These are phyloP conservation scores for Melampsora occidentalis DNA, from an alignment of 1,284 basidiomycete genomes.

Conservation along the genomic window DNA sequence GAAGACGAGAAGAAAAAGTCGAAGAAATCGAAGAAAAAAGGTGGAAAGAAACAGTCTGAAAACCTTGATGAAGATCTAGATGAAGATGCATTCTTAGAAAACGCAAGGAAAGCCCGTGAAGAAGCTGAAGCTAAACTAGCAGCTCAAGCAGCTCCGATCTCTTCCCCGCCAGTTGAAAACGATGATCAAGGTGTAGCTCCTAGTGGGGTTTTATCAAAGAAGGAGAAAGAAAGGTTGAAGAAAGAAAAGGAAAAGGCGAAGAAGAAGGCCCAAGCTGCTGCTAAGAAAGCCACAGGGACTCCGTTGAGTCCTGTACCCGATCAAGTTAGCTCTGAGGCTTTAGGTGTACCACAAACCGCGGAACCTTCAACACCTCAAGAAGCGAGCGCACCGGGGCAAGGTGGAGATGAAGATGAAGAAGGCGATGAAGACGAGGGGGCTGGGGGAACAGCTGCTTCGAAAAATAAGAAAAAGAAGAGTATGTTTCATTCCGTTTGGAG, in stretches of 20 bases:
- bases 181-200: constrained; percentile 53
- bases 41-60: neutral
- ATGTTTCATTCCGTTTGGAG: constrained; percentile 33
- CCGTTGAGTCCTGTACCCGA: constrained; percentile 50
- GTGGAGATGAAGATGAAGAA: constrained; percentile 57
- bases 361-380: constrained; percentile 49
- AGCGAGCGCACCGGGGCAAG: constrained; percentile 48
- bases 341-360: constrained; percentile 46
- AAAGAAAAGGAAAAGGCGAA: constrained; percentile 94
- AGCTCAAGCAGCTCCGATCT: constrained; percentile 2
- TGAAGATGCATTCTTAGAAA: constrained; percentile 37
- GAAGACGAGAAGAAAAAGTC: constrained; percentile 17
- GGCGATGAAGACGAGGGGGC: constrained; percentile 63
- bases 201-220: constrained; percentile 72
- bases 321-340: neutral
- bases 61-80: constrained; percentile 22
- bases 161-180: constrained; percentile 51
- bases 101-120: constrained; percentile 35
- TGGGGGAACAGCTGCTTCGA: constrained; percentile 58
- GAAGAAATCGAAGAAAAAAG: constrained; percentile 35
- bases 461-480: constrained; percentile 53
- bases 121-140: constrained; percentile 34
- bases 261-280: constrained; percentile 87
- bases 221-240: constrained; percentile 89
- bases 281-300: constrained; percentile 66